phyloP scores from a whole-genome alignment of 2,329 filamentous ascomycete genomes.

The Epichloe coenophiala region DNA sequence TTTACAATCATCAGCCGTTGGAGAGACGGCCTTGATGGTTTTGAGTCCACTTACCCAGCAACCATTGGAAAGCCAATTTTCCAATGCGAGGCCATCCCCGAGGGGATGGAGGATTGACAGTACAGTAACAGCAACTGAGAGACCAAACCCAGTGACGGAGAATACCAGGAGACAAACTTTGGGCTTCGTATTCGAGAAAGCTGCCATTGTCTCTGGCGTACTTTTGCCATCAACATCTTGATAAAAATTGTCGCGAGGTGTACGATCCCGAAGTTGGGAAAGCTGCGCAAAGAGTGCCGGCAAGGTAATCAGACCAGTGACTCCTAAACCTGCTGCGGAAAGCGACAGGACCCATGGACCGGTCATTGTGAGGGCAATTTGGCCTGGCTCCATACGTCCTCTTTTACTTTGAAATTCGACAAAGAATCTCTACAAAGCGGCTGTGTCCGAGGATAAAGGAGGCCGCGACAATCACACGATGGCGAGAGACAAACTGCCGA shows the following conservation, averaged over 20 bases:
- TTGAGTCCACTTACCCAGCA: conserved; percentile 44
- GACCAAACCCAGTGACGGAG: conserved; percentile 37
- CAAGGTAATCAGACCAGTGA: conserved; percentile 22
- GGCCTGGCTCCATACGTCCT: background rate
- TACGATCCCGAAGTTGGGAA: conserved; percentile 21
- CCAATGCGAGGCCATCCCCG: conserved; percentile 29
- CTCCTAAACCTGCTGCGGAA: conserved; percentile 20
- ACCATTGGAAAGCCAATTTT: conserved; percentile 46
- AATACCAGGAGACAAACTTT: conserved; percentile 41
- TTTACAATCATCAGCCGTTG: background rate
- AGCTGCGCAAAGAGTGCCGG: conserved; percentile 23
- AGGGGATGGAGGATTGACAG: conserved; percentile 29
- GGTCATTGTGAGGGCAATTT: conserved; percentile 2
- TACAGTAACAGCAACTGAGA: conserved; percentile 44
- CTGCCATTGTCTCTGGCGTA: conserved; percentile 45
- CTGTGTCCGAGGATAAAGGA: background rate
- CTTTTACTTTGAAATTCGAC: background rate
- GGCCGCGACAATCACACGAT: background rate
- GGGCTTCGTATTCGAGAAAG: conserved; percentile 47
- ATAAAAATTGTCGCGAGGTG: conserved; percentile 38
- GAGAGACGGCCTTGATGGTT: background rate
- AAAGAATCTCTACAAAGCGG: conserved; percentile 1
- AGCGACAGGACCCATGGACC: conserved; percentile 11
- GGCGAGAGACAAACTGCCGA: background rate
- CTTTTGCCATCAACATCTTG: conserved; percentile 58